Evolutionary conservation across 2,329 filamentous ascomycete genomes (phyloP).

Genomic region (Fusarium ramigenum): DNA sequence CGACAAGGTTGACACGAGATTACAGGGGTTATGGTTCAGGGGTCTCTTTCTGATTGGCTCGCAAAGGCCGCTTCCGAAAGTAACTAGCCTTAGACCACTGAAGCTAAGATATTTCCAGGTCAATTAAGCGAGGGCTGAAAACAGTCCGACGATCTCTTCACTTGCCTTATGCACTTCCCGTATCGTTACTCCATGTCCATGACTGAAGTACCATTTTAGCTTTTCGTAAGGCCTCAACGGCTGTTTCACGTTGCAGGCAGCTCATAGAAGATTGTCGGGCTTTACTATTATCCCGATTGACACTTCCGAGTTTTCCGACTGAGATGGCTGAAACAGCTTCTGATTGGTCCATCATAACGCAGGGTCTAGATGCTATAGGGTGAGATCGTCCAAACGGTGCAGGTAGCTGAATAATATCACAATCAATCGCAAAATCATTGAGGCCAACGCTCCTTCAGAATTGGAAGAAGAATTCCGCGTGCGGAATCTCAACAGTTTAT

Average conservation of each 20-base stretch:
- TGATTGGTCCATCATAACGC: fast-evolving
- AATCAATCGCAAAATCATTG: no score
- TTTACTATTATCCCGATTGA: background rate
- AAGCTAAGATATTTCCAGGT: background rate
- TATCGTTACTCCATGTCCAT: background rate
- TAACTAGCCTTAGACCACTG: background rate
- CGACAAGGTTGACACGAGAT: background rate
- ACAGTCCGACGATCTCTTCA: background rate
- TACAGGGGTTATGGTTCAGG: no score
- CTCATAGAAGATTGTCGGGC: background rate
- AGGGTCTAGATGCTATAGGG: background rate
- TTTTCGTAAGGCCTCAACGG: background rate
- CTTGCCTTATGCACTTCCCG: background rate
- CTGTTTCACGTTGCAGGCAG: background rate
- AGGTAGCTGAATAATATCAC: background rate
- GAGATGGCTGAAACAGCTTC: background rate
- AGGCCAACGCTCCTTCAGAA: no score
- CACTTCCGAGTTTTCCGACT: background rate
- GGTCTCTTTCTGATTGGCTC: background rate
- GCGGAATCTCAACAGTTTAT: background rate
- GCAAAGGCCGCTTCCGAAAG: no score
- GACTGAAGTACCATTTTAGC: background rate
- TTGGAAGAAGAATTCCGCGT: no score
- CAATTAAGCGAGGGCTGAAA: background rate
- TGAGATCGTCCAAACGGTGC: background rate